A percentile compares a stretch with the other conserved stretches of the same genome.
Evolutionary conservation across 441 rosid genomes (phyloP).

Genomic region (Iberis amara): DNA sequence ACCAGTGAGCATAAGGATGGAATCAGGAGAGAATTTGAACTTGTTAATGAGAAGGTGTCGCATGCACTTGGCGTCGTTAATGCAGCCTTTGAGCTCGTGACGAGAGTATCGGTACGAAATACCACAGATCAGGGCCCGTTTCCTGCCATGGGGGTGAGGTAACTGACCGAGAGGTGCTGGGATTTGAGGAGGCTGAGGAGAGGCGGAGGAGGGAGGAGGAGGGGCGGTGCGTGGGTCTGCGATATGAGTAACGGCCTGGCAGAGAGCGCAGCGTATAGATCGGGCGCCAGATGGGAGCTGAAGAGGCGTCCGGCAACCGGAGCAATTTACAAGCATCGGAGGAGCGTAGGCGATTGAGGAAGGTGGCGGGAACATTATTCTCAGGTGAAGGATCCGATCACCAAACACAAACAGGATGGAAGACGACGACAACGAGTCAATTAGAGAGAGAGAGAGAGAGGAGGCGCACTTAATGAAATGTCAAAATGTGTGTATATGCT

Average conservation of each 20-base stretch:
- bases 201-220: slow-evolving; percentile 28
- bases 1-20: slow-evolving; percentile 90
- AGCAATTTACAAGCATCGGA: slow-evolving; percentile 71
- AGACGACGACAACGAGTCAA: no score
- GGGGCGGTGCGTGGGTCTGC: slow-evolving; percentile 58
- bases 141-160: slow-evolving; percentile 63
- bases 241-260: slow-evolving; percentile 71
- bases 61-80: slow-evolving; percentile 94
- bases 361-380: slow-evolving; percentile 37
- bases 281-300: slow-evolving; percentile 77
- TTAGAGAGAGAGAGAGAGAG: no score
- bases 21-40: slow-evolving; percentile 59
- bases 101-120: slow-evolving; percentile 71
- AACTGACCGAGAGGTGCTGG: slow-evolving; percentile 52
- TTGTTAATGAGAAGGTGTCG: slow-evolving; percentile 66
- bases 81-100: slow-evolving; percentile 87
- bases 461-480: no score
- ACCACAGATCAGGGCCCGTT: slow-evolving; percentile 82
- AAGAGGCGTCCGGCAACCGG: slow-evolving; percentile 65
- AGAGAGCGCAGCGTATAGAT: slow-evolving; percentile 79
- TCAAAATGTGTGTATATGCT: no score
- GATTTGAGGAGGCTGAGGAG: slow-evolving; percentile 37
- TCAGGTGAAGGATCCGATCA: neutral
- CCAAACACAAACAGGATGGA: no score
- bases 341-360: slow-evolving; percentile 28